phyloP scores from a whole-genome alignment of 2,329 filamentous ascomycete genomes.

The Cladosporium halotolerans region DNA sequence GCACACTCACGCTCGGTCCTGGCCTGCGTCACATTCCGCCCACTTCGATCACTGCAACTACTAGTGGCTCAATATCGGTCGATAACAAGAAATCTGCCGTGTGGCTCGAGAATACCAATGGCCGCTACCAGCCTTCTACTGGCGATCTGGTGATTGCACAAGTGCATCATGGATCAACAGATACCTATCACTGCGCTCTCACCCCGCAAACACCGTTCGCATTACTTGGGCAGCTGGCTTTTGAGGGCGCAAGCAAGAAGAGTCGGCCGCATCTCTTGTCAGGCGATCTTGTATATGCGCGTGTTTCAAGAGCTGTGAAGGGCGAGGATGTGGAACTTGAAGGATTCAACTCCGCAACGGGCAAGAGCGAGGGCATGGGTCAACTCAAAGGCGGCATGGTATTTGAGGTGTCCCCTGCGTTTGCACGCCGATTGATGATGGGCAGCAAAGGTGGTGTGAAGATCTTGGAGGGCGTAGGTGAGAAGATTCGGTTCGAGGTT shows the following conservation, averaged over 20 bases:
- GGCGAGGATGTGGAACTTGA: constrained; percentile 87
- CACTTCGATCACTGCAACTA: constrained; percentile 62
- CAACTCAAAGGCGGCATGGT: constrained; percentile 80
- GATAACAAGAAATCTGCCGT: constrained; percentile 70
- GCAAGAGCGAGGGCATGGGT: constrained; percentile 82
- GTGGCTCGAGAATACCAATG: constrained; percentile 64
- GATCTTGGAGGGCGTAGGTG: constrained; percentile 74
- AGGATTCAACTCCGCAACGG: constrained; percentile 78
- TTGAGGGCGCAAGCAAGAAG: constrained; percentile 88
- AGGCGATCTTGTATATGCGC: constrained; percentile 82
- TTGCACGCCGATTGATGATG: constrained; percentile 71
- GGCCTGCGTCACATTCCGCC: constrained; percentile 77
- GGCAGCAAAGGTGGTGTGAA: constrained; percentile 59
- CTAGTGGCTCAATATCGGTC: constrained; percentile 60
- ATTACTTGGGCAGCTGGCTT: constrained; percentile 78
- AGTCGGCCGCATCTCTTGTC: constrained; percentile 70
- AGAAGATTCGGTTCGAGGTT: constrained; percentile 83
- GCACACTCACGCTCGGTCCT: constrained; percentile 71
- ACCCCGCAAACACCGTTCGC: constrained; percentile 58
- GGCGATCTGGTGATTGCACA: constrained; percentile 87
- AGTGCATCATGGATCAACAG: constrained; percentile 66
- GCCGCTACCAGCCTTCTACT: constrained; percentile 71
- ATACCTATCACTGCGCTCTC: constrained; percentile 74
- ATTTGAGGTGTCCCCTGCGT: constrained; percentile 69
- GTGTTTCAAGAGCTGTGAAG: constrained; percentile 68